A percentile compares a stretch with the other conserved stretches of the same genome.
Evolutionary conservation across 2,329 filamentous ascomycete species (phyloP).

Genomic region (Colletotrichum orbiculare): DNA sequence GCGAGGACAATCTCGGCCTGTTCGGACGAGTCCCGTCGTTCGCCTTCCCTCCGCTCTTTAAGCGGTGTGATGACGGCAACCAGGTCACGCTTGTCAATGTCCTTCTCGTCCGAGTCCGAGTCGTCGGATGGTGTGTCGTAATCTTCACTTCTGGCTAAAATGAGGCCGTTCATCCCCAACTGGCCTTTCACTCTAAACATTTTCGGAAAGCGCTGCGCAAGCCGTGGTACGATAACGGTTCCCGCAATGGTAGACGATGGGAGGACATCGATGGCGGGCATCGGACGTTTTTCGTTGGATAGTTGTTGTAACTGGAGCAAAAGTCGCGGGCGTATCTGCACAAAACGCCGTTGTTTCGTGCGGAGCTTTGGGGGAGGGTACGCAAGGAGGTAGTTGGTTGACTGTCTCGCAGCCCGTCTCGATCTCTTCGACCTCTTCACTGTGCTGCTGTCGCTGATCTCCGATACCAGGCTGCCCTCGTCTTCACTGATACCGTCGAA

Average conservation of each 20-base stretch:
- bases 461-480: slow-evolving; percentile 57
- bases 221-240: slow-evolving; percentile 66
- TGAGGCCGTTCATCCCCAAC: slow-evolving; percentile 75
- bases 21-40: slow-evolving; percentile 59
- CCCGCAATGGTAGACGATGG: slow-evolving; percentile 71
- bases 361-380: slow-evolving; percentile 71
- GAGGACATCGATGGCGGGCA: slow-evolving; percentile 78
- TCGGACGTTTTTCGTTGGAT: slow-evolving; percentile 68
- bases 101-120: slow-evolving; percentile 62
- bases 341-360: slow-evolving; percentile 72
- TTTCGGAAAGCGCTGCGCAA: slow-evolving; percentile 71
- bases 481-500: slow-evolving; percentile 58
- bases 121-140: slow-evolving; percentile 60
- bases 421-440: slow-evolving; percentile 41
- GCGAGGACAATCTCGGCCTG: slow-evolving; percentile 74
- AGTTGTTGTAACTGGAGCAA: slow-evolving; percentile 78
- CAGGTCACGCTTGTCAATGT: slow-evolving; percentile 62
- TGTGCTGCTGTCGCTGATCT: slow-evolving; percentile 59
- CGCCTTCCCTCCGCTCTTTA: slow-evolving; percentile 59
- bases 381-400: slow-evolving; percentile 74
- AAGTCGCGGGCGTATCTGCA: slow-evolving; percentile 74
- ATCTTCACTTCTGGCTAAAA: slow-evolving; percentile 77
- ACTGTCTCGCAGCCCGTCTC: slow-evolving; percentile 56
- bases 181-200: slow-evolving; percentile 72
- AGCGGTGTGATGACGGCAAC: slow-evolving; percentile 73